Base-by-base conservation (phyloP, 108 stramenopile genomes). In the Fragilaria radians region DNA sequence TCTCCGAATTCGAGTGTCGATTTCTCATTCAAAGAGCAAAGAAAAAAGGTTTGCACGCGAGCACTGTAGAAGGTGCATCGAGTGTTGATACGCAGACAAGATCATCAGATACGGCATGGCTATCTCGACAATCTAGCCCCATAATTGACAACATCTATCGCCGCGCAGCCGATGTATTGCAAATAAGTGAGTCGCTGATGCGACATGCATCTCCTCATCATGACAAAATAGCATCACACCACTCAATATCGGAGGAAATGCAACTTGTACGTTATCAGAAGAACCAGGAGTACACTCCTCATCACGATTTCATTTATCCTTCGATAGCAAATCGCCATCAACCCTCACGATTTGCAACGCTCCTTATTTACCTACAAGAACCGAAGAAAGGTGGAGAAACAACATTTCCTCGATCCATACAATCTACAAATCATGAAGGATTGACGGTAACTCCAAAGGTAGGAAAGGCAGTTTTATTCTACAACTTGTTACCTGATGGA, bases 241-340 rank as follows among this genome's bases (percentile, higher is more conserved):
- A 91, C 49, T 82, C 84, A 28, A 85, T 90, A 32, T 86, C 89
- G 22, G 95, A 96, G 72, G 79, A 86, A 2, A 52, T 95, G 63
- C 93, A 94, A 71, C 62, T 96, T 36, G 80, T 94, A 1, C 91
- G 82, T 0, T 96, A 94, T 61, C 66, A 63, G 14, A 55, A 62
- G 18, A 73, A 74, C 5, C 84, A 93, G 58, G 80, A 84, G 54
- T 96, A 96, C 63, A 74, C 79, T 23, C 62, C 93, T 21, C 93
- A 93, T 63, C 91, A 93, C 54, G 95, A 96, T 58, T 94, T 92
- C 74, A 81, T 80, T 1, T 81, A 83, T 57, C 87, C 91, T 18
- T 72, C 80, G 2, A 61, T 80, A 25, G 65, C 50, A 33, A 76
- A 85, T 61, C 85, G 88, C 5, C 80, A 88, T 57, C 91, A 93